A percentile compares a stretch with the other conserved stretches of the same genome.
Conservation (phyloP, 768 basidiomycete species). For the Lactarius sp. region DNA sequence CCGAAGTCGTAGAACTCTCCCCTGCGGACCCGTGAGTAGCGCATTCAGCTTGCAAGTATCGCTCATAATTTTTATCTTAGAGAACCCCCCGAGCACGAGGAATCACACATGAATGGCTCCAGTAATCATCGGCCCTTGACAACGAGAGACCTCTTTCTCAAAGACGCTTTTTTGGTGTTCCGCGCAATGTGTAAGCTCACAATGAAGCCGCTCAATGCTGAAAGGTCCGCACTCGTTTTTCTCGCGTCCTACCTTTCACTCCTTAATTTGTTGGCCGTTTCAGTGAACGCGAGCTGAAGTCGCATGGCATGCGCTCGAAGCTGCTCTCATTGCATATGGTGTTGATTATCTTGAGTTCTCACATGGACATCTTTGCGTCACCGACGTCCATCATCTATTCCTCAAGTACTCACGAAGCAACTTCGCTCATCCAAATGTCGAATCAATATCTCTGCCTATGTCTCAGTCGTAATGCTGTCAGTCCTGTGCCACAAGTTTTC, state of each 20-base stretch:
- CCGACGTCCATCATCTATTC: conserved; percentile 89
- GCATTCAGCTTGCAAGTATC: no score
- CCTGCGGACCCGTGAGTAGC: conserved; percentile 10
- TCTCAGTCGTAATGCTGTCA: conserved; percentile 91
- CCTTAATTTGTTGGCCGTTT: conserved; percentile 23
- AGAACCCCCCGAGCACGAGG: conserved; percentile 6
- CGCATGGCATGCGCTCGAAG: conserved; percentile 97
- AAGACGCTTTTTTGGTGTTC: conserved; percentile 97
- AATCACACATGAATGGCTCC: conserved; percentile 23
- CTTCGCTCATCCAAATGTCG: conserved; percentile 85
- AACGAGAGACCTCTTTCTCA: conserved; percentile 86
- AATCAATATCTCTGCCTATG: conserved; percentile 95
- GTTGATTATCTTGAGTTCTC: conserved; percentile 84
- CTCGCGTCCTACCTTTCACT: background rate
- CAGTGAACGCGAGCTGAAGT: conserved; percentile 93
- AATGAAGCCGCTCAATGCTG: conserved; percentile 92
- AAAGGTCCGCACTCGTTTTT: conserved; percentile 56
- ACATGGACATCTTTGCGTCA: conserved; percentile 87
- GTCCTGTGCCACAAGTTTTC: conserved; percentile 93
- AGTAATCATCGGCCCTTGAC: conserved; percentile 46
- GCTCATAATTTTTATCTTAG: conserved; percentile 3
- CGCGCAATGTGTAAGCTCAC: conserved; percentile 95
- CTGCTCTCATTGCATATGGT: conserved; percentile 91
- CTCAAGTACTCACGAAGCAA: conserved; percentile 80
- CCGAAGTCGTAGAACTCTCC: background rate